Evolutionary conservation across 2,329 filamentous ascomycete genomes (phyloP).

Genomic region (Monilinia polystroma): DNA sequence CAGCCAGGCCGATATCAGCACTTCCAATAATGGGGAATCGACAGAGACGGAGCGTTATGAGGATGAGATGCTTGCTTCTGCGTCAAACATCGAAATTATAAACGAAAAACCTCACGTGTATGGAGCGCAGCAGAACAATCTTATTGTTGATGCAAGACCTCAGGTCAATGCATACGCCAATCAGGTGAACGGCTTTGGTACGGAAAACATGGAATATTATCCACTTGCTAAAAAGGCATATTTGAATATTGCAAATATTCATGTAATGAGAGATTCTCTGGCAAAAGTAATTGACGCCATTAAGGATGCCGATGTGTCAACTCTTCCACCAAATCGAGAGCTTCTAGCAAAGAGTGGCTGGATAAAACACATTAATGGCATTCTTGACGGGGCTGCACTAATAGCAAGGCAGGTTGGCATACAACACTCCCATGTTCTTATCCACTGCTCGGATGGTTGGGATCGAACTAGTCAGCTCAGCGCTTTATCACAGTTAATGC

Average conservation of each 20-base stretch:
- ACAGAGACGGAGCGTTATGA: slow-evolving; percentile 65
- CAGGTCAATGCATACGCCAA: slow-evolving; percentile 93
- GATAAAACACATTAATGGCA: slow-evolving; percentile 82
- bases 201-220: slow-evolving; percentile 98
- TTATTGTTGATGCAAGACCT: slow-evolving; percentile 94
- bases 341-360: slow-evolving; percentile 80
- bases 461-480: slow-evolving; percentile 95
- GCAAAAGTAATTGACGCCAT: slow-evolving; percentile 84
- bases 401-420: slow-evolving; percentile 88
- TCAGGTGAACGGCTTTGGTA: slow-evolving; percentile 88
- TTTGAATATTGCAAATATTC: slow-evolving; percentile 95
- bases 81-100: slow-evolving; percentile 47
- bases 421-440: slow-evolving; percentile 89
- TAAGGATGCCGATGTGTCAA: slow-evolving; percentile 87
- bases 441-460: slow-evolving; percentile 98
- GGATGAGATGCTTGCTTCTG: slow-evolving; percentile 60
- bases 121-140: slow-evolving; percentile 86
- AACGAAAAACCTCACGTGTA: slow-evolving; percentile 70
- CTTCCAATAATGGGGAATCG: slow-evolving; percentile 45
- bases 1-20: slow-evolving; percentile 52
- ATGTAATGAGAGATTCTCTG: slow-evolving; percentile 92
- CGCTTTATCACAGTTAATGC: slow-evolving; percentile 84
- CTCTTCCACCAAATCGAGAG: slow-evolving; percentile 78
- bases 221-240: slow-evolving; percentile 88
- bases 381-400: slow-evolving; percentile 79